phyloP scores from a whole-genome alignment of 805 yeast species.

The Cyberlindnera petersonii region DNA sequence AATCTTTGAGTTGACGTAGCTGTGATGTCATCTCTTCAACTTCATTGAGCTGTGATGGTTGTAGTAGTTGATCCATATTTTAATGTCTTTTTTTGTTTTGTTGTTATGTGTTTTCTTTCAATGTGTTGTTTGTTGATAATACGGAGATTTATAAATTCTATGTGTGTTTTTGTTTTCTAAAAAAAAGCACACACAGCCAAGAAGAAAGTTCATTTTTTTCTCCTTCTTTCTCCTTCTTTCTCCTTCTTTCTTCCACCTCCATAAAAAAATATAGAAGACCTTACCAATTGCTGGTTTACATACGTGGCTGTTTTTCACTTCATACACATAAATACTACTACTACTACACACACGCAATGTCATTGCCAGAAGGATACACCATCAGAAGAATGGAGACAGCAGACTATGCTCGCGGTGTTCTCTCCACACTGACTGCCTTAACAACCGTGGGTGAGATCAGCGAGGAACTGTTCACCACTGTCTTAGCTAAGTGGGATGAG shows the following conservation, averaged over 20 bases:
- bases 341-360: slow-evolving; percentile 1
- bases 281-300: too few species aligned
- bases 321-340: background rate
- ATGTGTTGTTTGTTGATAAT: background rate
- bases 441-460: slow-evolving; percentile 82
- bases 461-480: slow-evolving; percentile 42
- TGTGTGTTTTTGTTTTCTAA: too few species aligned
- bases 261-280: too few species aligned
- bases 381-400: slow-evolving; percentile 51
- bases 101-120: too few species aligned
- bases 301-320: too few species aligned
- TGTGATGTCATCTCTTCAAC: background rate
- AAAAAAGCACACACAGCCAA: too few species aligned
- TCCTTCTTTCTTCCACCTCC: too few species aligned
- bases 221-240: too few species aligned
- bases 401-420: slow-evolving; percentile 62
- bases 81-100: too few species aligned
- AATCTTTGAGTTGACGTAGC: background rate
- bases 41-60: slow-evolving; percentile 3
- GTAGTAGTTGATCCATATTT: background rate
- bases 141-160: too few species aligned
- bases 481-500: slow-evolving; percentile 56
- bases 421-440: slow-evolving; percentile 58
- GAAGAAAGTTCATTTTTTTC: too few species aligned
- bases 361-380: slow-evolving; percentile 62